These are phyloP conservation scores for Neurospora tetraspora DNA, from an alignment of 495 filamentous ascomycete genomes.

Conservation along the genomic window DNA sequence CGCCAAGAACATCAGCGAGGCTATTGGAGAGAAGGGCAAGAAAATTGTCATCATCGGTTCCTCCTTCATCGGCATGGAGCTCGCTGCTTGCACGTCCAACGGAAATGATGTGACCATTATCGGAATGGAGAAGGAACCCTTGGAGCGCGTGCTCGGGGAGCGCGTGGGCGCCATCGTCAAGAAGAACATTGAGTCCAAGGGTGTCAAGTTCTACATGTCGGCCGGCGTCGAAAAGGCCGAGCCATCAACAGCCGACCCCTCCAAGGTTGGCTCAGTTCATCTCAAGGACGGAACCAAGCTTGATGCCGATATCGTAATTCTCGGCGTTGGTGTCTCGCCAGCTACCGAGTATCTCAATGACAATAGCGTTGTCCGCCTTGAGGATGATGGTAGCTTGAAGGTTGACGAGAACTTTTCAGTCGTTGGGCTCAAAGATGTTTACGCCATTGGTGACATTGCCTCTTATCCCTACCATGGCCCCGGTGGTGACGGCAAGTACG, in stretches of 20 bases:
- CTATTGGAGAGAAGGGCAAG: conserved; percentile 67
- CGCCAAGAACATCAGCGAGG: conserved; percentile 61
- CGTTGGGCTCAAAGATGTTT: conserved; percentile 64
- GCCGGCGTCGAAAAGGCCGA: conserved; percentile 74
- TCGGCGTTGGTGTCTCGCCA: conserved; percentile 81
- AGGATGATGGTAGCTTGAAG: conserved; percentile 70
- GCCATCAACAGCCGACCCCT: conserved; percentile 50
- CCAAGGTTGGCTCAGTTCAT: conserved; percentile 66
- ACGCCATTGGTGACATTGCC: conserved; percentile 91
- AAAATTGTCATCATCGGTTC: conserved; percentile 87
- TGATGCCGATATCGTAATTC: conserved; percentile 78
- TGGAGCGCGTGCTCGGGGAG: conserved; percentile 80
- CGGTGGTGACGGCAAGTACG: conserved; percentile 56
- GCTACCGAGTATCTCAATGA: conserved; percentile 76
- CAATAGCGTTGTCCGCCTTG: conserved; percentile 54
- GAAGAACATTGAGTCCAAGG: conserved; percentile 65
- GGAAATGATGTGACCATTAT: conserved; percentile 78
- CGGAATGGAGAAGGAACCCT: conserved; percentile 80
- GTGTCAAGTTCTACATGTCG: conserved; percentile 75
- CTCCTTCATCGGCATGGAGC: conserved; percentile 95
- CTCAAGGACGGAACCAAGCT: conserved; percentile 82
- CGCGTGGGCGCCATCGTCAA: conserved; percentile 75
- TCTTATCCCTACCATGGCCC: conserved; percentile 91
- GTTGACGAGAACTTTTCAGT: conserved; percentile 72
- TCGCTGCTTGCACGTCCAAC: conserved; percentile 65